phyloP scores from a whole-genome alignment of 306 rosid genomes.

The cucumber (Cucumis sativus) region Cucumber_9930_V3 NC_026655.2:8795001-8795500 shows the following conservation, averaged over 20 bases:
- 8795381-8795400: background rate
- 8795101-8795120: constrained; percentile 37
- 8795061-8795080: background rate
- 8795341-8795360: constrained; percentile 6
- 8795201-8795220: background rate
- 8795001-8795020: background rate
- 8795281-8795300: constrained; percentile 47
- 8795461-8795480: constrained; percentile 91
- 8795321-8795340: constrained; percentile 23
- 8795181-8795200: constrained; percentile 25
- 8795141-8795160: constrained; percentile 38
- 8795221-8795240: background rate
- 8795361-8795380: constrained; percentile 3
- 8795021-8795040: background rate
- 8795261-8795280: constrained; percentile 2
- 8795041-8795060: background rate
- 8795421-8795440: constrained; percentile 68
- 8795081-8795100: background rate
- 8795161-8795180: constrained; percentile 79
- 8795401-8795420: constrained; percentile 62
- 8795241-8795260: background rate
- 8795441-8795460: constrained; percentile 76
- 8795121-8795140: background rate
- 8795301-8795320: constrained; percentile 45
- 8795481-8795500: constrained; percentile 81